Evolutionary conservation across 1,139 yeast species (phyloP), one percentile per base, ranked within the genome.

Genomic region (Nadsonia starkeyi-henricii): DNA sequence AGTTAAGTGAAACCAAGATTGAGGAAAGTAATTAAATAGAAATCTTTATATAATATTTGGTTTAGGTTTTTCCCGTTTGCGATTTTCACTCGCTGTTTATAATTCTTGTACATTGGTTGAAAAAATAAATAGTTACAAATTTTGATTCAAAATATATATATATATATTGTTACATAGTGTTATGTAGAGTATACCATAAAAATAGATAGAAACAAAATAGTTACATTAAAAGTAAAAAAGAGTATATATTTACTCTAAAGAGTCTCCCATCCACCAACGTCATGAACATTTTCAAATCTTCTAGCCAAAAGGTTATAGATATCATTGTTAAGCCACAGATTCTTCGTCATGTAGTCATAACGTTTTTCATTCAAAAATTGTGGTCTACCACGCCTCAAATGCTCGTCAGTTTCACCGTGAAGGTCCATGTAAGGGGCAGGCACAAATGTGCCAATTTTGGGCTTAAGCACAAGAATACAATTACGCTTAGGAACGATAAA

Each of bases 231-330:
- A 18, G 7, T 18, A 44, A 3, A 20, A 41, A 15, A 23, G 9
- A 5, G 9, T 5, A 23, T 23, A 23, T 5, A 23, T 23, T 7
- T n/a, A 13, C 17, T 28, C 61, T 68, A 89, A 59, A 89, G 68
- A 1, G 96, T 85, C 57, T 84, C 93, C 98, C 98, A 91, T 1
- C 97, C 97, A 13, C 97, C 97, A 37, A 84, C 78, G 64, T 91
- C 97, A 39, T 81, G 66, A 7, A 75, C 78, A 45, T 81, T 78
- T 57, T 89, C 96, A 36, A 91, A 71, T 54, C 79, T 80, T 55
- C 97, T 72, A 1, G 86, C 89, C 44, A 89, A 80, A 50, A 74
- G 72, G 56, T 85, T 86, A 2, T 88, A 81, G 15, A 85, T 71
- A 58, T 84, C 85, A 60, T 88, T 93, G 52, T 77, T 82, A 21